Evolutionary conservation across 306 rosid species (phyloP).

Genomic region (Trichosanthes truncata): DNA sequence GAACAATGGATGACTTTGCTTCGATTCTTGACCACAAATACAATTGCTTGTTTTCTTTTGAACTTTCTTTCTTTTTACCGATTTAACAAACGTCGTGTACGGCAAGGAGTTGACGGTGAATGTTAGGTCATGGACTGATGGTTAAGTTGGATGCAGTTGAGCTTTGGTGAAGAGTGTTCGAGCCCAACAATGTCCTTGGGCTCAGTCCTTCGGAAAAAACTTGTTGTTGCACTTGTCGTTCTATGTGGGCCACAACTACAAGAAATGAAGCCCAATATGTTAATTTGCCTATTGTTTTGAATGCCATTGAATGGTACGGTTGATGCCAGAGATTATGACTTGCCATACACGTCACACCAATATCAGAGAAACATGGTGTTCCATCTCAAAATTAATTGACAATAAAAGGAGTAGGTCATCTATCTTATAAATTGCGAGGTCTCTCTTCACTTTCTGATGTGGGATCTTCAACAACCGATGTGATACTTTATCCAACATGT

Average conservation of each 20-base stretch:
- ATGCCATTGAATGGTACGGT: too few relatives aligned
- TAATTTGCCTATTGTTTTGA: background rate
- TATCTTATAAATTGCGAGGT: too few relatives aligned
- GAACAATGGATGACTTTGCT: background rate
- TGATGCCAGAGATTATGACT: too few relatives aligned
- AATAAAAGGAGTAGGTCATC: too few relatives aligned
- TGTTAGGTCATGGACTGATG: background rate
- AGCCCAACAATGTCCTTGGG: background rate
- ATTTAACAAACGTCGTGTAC: too few relatives aligned
- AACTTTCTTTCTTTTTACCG: background rate
- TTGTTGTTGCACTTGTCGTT: background rate
- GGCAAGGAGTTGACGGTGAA: too few relatives aligned
- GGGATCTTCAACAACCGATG: too few relatives aligned
- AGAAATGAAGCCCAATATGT: background rate
- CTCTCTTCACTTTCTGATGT: too few relatives aligned
- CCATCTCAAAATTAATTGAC: too few relatives aligned
- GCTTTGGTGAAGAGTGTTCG: background rate
- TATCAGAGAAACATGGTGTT: too few relatives aligned
- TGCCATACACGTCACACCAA: too few relatives aligned
- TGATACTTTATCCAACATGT: too few relatives aligned
- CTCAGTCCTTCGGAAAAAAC: background rate
- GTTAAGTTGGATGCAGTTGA: background rate
- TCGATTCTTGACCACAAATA: background rate
- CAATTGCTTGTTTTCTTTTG: background rate
- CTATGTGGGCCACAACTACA: background rate